A percentile compares a stretch with the other conserved stretches of the same genome.
Conservation (phyloP, 192 early-diverging fungal species). For the Linderina pennispora region DNA sequence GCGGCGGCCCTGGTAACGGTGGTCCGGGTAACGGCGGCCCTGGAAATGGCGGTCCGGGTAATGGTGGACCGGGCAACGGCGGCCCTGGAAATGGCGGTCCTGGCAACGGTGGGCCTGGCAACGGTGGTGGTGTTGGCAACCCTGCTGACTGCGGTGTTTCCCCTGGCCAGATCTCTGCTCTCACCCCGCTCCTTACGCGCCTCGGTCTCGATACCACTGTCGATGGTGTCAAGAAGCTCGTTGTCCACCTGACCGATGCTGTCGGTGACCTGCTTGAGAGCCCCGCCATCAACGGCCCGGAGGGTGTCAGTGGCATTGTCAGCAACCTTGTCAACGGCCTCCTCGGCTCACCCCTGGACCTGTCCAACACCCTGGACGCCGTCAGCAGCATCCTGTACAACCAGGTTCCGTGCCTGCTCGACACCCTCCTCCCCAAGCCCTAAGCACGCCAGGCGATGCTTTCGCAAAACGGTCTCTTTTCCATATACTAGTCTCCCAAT, state of each 20-base stretch:
- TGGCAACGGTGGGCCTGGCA: conserved; percentile 7
- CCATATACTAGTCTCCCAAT: too few relatives aligned
- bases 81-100: conserved; percentile 2
- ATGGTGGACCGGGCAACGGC: not conserved
- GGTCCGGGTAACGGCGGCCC: conserved; percentile 5
- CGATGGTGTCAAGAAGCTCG: conserved; percentile 40
- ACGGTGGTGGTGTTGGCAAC: conserved; percentile 1
- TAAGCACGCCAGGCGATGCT: too few relatives aligned
- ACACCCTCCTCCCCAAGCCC: conserved; percentile 36
- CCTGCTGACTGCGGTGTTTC: conserved; percentile 33
- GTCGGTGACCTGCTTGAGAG: conserved; percentile 33
- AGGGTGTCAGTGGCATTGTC: conserved; percentile 25
- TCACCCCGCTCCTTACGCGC: conserved; percentile 39
- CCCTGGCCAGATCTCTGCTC: conserved; percentile 33
- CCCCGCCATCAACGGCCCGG: conserved; percentile 21
- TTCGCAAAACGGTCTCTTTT: too few relatives aligned
- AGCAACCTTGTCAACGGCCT: conserved; percentile 42
- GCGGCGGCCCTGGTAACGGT: conserved; percentile 5
- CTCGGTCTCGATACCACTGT: conserved; percentile 35
- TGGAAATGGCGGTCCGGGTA: conserved; percentile 5
- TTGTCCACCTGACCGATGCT: conserved; percentile 19
- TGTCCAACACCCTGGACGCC: conserved; percentile 35
- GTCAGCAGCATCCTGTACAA: conserved; percentile 29
- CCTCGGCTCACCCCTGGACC: conserved; percentile 27
- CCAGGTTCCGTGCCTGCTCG: conserved; percentile 42